Base-by-base conservation (phyloP, 1,284 basidiomycete species). In the Cutaneotrichosporon mucoides region DNA sequence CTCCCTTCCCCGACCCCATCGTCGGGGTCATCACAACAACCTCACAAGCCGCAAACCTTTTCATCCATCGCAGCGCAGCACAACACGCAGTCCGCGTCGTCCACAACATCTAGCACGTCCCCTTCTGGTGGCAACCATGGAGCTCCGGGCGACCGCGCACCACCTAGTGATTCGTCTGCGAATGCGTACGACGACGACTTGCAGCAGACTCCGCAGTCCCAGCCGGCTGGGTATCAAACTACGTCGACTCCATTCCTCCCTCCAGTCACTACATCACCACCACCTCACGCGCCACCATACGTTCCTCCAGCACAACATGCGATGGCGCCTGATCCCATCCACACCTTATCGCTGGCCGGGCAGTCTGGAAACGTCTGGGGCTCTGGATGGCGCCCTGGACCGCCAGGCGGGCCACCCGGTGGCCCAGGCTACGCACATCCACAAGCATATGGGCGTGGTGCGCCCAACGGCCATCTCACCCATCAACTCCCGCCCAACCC, bases 251-350 rank as follows among this genome's bases (percentile, higher is more conserved):
- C 56, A n/a, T 65, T 59, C 38, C 59, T 76, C n/a, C 73, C 73
- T 1, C 68, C 65, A 12, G 63, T 76, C 4, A 71, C 73, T 11
- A 68, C 73, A n/a, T 73, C 72, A 2, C 74, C 74, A 5, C 73
- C 73, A 9, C 73, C 72, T 12, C 69, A 73, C 40, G 65, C 69
- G 11, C 72, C 72, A 1, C 66, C 70, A 6, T 76, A 76, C 57
- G 62, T 76, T 6, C 74, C 74, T 16, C 74, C 74, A 11, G 72
- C 73, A 12, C 74, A 76, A 51, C 73, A 76, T 59, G 72, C 72
- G n/a, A 72, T 75, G 71, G 60, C 74, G 2, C 74, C 74, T 11
- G 74, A 76, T 59, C 74, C 74, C 0, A 76, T 76, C 13, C 74
- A 73, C 62, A 58, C 65, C 5, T 55, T 71, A 38, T 60, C 59